Conservation (phyloP, 805 yeast species). For the Diddensiella santjacobensis region DNA sequence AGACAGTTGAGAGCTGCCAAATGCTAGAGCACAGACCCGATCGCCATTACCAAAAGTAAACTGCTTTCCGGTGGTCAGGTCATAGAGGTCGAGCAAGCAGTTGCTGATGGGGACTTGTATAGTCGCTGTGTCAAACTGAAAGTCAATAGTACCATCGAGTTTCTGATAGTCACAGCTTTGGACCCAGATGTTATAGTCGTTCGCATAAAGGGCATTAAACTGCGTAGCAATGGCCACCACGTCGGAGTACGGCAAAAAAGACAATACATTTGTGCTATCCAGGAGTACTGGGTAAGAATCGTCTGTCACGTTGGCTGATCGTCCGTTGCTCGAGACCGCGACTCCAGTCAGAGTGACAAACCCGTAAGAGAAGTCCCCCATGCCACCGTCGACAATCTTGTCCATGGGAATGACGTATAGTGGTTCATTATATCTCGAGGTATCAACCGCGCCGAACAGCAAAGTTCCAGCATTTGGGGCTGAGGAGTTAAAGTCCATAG, state of each 20-base stretch:
- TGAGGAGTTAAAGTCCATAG: constrained; percentile 1
- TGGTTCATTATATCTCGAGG: constrained; percentile 17
- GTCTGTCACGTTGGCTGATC: constrained; percentile 6
- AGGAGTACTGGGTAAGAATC: constrained; percentile 20
- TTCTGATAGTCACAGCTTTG: constrained; percentile 23
- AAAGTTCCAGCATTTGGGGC: constrained; percentile 14
- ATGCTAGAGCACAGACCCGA: constrained; percentile 23
- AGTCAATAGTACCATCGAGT: constrained; percentile 20
- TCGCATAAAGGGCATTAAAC: constrained; percentile 22
- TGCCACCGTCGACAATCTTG: not conserved
- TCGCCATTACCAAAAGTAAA: constrained; percentile 17
- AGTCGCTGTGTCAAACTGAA: constrained; percentile 19
- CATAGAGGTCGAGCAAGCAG: constrained; percentile 18
- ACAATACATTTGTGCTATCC: constrained; percentile 20
- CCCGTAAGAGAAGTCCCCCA: constrained; percentile 9
- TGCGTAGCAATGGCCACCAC: constrained; percentile 26
- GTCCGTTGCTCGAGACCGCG: constrained; percentile 10
- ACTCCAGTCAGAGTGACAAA: constrained; percentile 17
- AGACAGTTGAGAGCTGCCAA: constrained; percentile 14
- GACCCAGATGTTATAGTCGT: constrained; percentile 21
- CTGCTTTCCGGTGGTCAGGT: constrained; percentile 15
- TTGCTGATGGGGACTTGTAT: constrained; percentile 22
- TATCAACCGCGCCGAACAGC: constrained; percentile 26
- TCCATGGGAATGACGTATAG: constrained; percentile 19
- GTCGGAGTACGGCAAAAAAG: constrained; percentile 23